A percentile compares a stretch with the other conserved stretches of the same genome.
Conservation (phyloP, 2,329 filamentous ascomycete species). For the Huntiella moniliformis region DNA sequence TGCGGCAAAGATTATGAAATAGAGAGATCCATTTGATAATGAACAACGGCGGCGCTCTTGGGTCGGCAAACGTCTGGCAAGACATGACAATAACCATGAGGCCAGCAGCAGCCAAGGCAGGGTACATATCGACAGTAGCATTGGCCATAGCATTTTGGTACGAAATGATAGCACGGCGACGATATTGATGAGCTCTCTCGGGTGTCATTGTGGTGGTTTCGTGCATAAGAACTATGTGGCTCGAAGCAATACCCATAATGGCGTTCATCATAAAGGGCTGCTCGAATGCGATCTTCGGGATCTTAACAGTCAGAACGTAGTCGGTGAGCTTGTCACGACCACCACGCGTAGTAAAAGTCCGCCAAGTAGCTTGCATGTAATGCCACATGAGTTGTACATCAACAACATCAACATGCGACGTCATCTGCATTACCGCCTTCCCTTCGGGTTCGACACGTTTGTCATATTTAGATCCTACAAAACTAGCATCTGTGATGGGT, state of each 20-base stretch:
- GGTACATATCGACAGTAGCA: constrained; percentile 26
- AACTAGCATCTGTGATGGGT: neutral
- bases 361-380: constrained; percentile 28
- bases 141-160: constrained; percentile 32
- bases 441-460: neutral
- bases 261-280: constrained; percentile 37
- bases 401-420: constrained; percentile 17
- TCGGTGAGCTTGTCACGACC: constrained; percentile 20
- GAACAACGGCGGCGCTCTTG: constrained; percentile 25
- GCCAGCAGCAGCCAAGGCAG: constrained; percentile 32
- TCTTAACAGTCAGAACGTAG: constrained; percentile 25
- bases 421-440: neutral
- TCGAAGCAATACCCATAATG: constrained; percentile 31
- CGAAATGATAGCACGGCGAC: constrained; percentile 29
- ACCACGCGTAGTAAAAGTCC: constrained; percentile 26
- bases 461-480: neutral
- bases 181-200: constrained; percentile 25
- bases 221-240: constrained; percentile 27
- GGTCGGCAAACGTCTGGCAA: constrained; percentile 31
- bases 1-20: constrained; percentile 33
- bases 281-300: constrained; percentile 32
- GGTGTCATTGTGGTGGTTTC: constrained; percentile 22
- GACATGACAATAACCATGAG: constrained; percentile 32
- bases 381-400: constrained; percentile 39
- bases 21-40: constrained; percentile 37